Conservation (phyloP, 75 land plant species). For the Isoetes taiwanensis region DNA sequence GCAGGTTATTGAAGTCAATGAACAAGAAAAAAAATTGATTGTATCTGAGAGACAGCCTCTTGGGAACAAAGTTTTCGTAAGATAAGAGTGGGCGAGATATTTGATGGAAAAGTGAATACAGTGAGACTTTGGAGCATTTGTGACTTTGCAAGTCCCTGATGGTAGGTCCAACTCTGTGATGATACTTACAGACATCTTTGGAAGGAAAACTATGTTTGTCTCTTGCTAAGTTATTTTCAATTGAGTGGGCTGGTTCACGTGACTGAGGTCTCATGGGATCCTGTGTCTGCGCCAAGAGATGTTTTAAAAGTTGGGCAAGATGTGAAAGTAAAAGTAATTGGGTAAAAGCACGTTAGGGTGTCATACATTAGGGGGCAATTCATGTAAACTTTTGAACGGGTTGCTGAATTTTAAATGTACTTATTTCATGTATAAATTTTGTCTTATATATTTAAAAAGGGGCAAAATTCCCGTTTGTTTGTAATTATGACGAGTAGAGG, state of each 20-base stretch:
- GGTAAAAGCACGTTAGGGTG: too few species aligned
- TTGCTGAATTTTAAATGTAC: too few species aligned
- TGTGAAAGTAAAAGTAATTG: conserved; percentile 76
- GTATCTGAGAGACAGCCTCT: conserved; percentile 71
- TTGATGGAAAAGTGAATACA: conserved; percentile 57
- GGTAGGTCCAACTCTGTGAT: conserved; percentile 30
- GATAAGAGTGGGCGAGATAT: conserved; percentile 44
- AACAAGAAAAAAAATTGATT: conserved; percentile 44
- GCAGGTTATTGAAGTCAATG: conserved; percentile 58
- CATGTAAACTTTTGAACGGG: too few species aligned
- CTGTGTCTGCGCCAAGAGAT: conserved; percentile 64
- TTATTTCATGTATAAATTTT: too few species aligned
- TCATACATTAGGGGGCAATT: too few species aligned
- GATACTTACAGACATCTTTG: neutral
- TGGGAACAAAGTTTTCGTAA: conserved; percentile 36
- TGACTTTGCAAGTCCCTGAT: conserved; percentile 61
- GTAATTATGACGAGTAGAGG: too few species aligned
- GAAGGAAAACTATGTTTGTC: too few species aligned
- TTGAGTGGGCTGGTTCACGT: conserved; percentile 79
- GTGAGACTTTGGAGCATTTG: conserved; percentile 91
- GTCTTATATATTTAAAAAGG: too few species aligned
- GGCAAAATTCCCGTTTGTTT: too few species aligned
- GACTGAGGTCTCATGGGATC: conserved; percentile 92
- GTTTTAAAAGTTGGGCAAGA: conserved; percentile 55
- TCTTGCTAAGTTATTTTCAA: conserved; percentile 42